A percentile compares a stretch with the other conserved stretches of the same genome.
Conservation (phyloP, 495 filamentous ascomycete species). For the Jackrogersella multiformis region DNA sequence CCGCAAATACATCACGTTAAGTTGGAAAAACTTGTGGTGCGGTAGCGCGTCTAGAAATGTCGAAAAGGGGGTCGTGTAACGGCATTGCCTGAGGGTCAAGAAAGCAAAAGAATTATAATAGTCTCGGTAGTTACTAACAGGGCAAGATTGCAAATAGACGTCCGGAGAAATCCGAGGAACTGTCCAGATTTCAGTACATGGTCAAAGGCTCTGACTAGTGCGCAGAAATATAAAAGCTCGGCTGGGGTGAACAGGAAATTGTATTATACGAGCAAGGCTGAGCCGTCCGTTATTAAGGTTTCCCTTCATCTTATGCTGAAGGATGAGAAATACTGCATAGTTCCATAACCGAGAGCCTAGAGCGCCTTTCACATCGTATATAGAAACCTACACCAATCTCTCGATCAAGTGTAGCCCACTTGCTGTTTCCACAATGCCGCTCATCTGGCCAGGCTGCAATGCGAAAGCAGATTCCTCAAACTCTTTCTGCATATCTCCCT, state of each 20-base stretch:
- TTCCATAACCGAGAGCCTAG: neutral
- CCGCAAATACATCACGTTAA: neutral
- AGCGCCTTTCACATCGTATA: neutral
- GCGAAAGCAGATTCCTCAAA: constrained; percentile 96
- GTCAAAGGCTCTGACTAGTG: neutral
- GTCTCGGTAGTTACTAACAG: too few species aligned
- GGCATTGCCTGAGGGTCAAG: too few species aligned
- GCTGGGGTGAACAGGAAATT: neutral
- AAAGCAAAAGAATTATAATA: too few species aligned
- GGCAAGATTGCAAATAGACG: too few species aligned
- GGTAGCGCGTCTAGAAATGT: too few species aligned
- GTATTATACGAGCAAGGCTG: too few species aligned
- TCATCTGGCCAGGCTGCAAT: constrained; percentile 84
- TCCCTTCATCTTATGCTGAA: neutral
- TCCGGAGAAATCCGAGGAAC: too few species aligned
- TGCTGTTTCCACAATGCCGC: constrained; percentile 86
- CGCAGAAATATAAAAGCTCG: neutral
- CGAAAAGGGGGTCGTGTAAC: too few species aligned
- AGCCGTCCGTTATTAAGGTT: neutral
- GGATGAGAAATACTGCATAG: neutral
- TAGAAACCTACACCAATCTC: constrained; percentile 48
- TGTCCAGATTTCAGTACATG: too few species aligned
- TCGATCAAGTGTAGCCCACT: constrained; percentile 96
- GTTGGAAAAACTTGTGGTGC: too few species aligned
- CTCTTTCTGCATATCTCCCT: constrained; percentile 97